phyloP scores from a whole-genome alignment of 2,329 filamentous ascomycete genomes.

The Niveomyces coronatus region DNA sequence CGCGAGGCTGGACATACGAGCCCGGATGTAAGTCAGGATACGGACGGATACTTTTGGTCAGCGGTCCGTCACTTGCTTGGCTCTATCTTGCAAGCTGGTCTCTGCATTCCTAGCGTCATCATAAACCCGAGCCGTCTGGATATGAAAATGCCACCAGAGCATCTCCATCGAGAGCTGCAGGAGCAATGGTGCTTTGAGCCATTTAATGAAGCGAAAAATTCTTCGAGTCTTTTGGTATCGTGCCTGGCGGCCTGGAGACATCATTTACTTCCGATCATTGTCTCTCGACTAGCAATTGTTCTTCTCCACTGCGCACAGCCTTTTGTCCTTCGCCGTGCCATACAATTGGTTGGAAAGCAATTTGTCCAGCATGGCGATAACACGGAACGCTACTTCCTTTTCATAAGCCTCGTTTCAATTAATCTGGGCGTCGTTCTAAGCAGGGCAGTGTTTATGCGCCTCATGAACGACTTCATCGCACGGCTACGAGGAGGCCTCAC shows the following conservation, averaged over 20 bases:
- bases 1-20: neutral
- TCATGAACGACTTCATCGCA: constrained; percentile 16
- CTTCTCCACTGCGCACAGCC: neutral
- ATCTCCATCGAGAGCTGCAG: neutral
- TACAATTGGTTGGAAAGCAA: constrained; percentile 13
- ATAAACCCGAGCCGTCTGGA: neutral
- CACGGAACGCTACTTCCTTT: neutral
- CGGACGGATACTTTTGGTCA: neutral
- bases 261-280: neutral
- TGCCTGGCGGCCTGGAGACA: constrained; percentile 16
- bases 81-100: too few species aligned
- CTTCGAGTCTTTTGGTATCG: neutral
- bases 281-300: neutral
- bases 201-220: too few species aligned
- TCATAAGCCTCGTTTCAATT: neutral
- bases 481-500: constrained; percentile 22
- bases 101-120: neutral
- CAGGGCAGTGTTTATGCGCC: neutral
- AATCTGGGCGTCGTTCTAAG: neutral
- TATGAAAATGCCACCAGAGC: neutral
- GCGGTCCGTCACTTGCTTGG: too few species aligned
- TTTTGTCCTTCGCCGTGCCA: neutral
- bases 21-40: neutral
- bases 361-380: constrained; percentile 4
- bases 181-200: neutral